phyloP scores from a whole-genome alignment of 768 basidiomycete species.

The Boletus vinaceobasis region DNA sequence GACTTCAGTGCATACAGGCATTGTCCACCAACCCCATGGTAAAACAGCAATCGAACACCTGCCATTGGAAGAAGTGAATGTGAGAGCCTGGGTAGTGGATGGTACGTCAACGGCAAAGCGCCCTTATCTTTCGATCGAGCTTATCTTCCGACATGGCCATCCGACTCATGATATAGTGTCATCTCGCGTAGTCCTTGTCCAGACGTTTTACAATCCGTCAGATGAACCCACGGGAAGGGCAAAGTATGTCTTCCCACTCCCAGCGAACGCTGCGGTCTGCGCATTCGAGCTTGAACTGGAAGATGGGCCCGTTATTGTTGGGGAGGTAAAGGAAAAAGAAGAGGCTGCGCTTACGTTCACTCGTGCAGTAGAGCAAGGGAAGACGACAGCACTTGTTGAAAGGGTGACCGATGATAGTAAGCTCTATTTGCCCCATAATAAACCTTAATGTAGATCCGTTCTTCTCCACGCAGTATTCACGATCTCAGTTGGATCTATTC shows the following conservation, averaged over 20 bases:
- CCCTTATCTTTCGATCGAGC: neutral
- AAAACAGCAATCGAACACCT: conserved; percentile 30
- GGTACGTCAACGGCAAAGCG: conserved; percentile 25
- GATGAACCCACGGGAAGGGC: conserved; percentile 40
- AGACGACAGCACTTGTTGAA: conserved; percentile 44
- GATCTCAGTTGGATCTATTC: conserved; percentile 55
- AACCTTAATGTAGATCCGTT: neutral
- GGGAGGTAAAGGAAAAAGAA: conserved; percentile 47
- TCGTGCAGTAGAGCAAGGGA: conserved; percentile 38
- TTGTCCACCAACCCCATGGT: conserved; percentile 30
- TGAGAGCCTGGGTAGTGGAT: conserved; percentile 42
- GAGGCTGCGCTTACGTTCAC: conserved; percentile 41
- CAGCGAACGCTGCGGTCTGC: conserved; percentile 51
- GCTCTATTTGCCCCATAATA: conserved; percentile 10
- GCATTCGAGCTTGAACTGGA: conserved; percentile 48
- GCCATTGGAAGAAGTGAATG: conserved; percentile 39
- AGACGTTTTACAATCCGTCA: conserved; percentile 40
- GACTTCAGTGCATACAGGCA: conserved; percentile 23
- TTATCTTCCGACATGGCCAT: neutral
- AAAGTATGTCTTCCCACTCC: conserved; percentile 59
- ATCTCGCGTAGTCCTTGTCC: conserved; percentile 39
- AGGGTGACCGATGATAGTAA: conserved; percentile 51
- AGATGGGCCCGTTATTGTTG: conserved; percentile 42
- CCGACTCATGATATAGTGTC: conserved; percentile 31
- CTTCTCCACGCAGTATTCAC: conserved; percentile 43